phyloP scores from a whole-genome alignment of 2,329 filamentous ascomycete species.

The Hypoxylon sp. region DNA sequence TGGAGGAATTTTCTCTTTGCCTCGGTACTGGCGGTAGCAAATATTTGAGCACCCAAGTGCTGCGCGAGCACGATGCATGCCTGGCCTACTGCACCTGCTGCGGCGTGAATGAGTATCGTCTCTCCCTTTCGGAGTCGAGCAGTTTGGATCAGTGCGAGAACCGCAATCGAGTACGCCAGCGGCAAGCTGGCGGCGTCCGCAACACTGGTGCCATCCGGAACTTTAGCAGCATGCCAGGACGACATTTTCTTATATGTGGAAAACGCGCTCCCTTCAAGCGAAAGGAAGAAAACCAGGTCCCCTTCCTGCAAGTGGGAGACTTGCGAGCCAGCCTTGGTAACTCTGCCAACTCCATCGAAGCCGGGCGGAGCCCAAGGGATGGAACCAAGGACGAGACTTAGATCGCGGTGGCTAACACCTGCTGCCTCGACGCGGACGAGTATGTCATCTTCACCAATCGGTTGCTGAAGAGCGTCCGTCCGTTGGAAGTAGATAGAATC shows the following conservation, averaged over 20 bases:
- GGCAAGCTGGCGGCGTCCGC: neutral
- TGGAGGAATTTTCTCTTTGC: neutral
- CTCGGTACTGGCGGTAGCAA: neutral
- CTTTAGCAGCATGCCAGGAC: neutral
- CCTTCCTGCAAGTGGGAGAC: neutral
- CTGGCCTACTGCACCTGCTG: neutral
- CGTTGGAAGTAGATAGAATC: neutral
- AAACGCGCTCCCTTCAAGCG: neutral
- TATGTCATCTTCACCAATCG: neutral
- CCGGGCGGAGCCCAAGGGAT: neutral
- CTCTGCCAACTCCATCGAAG: neutral
- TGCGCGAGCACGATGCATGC: neutral
- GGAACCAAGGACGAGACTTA: neutral
- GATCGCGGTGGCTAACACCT: neutral
- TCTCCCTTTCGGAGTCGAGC: neutral
- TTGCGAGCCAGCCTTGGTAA: neutral
- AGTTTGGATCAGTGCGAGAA: neutral
- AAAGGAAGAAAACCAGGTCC: neutral
- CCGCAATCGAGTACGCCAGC: neutral
- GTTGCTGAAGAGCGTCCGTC: neutral
- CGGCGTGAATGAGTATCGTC: neutral
- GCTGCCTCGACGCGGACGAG: neutral
- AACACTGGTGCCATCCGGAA: neutral
- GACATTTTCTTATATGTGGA: neutral
- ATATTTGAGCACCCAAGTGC: neutral